phyloP scores from a whole-genome alignment of 2,329 filamentous ascomycete species.

The Dryadomyces quercivorus region DNA sequence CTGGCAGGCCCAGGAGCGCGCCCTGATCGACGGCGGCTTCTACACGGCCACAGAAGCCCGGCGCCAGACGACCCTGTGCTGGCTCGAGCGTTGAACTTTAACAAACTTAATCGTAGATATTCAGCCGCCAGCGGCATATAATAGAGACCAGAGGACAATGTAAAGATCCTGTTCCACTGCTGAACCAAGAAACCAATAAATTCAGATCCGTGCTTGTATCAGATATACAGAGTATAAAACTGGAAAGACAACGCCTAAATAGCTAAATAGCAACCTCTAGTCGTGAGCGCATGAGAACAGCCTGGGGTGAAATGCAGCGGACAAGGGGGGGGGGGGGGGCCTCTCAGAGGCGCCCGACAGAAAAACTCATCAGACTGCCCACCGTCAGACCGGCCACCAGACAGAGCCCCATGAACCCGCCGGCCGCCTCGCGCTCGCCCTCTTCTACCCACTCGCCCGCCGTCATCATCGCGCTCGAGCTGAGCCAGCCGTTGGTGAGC shows the following conservation, averaged over 20 bases:
- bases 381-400: conserved; percentile 72
- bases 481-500: conserved; percentile 74
- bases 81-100: conserved; percentile 7
- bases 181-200: too few species aligned
- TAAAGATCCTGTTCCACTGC: too few species aligned
- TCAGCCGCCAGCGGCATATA: not conserved
- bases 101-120: too few species aligned
- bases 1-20: conserved; percentile 53
- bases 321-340: too few species aligned
- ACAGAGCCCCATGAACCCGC: conserved; percentile 86
- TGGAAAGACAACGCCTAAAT: not conserved
- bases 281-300: too few species aligned
- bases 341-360: conserved; percentile 24
- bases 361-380: conserved; percentile 86
- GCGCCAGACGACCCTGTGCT: conserved; percentile 14
- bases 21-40: conserved; percentile 55
- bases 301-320: too few species aligned
- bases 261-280: too few species aligned
- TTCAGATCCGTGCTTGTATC: too few species aligned
- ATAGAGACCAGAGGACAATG: too few species aligned
- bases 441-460: conserved; percentile 70
- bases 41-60: conserved; percentile 31
- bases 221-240: not conserved
- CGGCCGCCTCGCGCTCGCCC: conserved; percentile 75
- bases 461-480: conserved; percentile 84